Evolutionary conservation across 2,329 filamentous ascomycete species (phyloP), one percentile per base, ranked within the genome.

Genomic region (Colletotrichum aenigma): DNA sequence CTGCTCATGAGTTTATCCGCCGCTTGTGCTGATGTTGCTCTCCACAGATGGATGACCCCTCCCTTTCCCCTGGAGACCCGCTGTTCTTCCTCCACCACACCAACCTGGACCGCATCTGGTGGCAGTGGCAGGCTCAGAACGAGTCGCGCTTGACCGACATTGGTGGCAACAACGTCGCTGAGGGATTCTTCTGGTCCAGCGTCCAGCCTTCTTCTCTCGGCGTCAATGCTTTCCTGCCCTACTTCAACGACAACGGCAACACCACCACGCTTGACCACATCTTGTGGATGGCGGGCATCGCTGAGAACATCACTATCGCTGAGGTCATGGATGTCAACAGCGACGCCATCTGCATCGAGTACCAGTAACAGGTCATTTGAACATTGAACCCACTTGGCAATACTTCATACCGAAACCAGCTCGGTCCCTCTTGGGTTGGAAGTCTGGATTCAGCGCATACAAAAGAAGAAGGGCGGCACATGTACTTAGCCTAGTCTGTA

Each of bases 291-390:
- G 67, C 67, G n/a, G 72, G 48, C 28, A 55, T 34, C 7, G 72
- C 60, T 10, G 66, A 71, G 61, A 74, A 74, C 48, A 65, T 74
- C 15, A 74, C 72, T 12, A 74, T 74, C 16, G 72, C 32, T 3
- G 72, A 74, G 28, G 72, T 74, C 9, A 71, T 74, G 67, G 72
- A 74, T 21, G 38, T 74, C n/a, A 65, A 71, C 36, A 74, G 72
- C 55, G 66, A 70, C 32, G 43, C 55, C 16, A 71, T 74, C 24
- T 74, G 72, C 52, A 52, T 66, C 4, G 69, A 71, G 30, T 71
- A 71, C 30, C 60, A 58, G n/a, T 28, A 26, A 58, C 15, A 6
- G 3, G 24, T 2, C 3, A 16, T 13, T 13, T 13, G 55, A 58
- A 58, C 4, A 18, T 18, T 7, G 13, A 58, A 26, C 4, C 7